These are phyloP conservation scores for Lachnellula cervina DNA, from an alignment of 2,329 filamentous ascomycete species.

Conservation along the genomic window DNA sequence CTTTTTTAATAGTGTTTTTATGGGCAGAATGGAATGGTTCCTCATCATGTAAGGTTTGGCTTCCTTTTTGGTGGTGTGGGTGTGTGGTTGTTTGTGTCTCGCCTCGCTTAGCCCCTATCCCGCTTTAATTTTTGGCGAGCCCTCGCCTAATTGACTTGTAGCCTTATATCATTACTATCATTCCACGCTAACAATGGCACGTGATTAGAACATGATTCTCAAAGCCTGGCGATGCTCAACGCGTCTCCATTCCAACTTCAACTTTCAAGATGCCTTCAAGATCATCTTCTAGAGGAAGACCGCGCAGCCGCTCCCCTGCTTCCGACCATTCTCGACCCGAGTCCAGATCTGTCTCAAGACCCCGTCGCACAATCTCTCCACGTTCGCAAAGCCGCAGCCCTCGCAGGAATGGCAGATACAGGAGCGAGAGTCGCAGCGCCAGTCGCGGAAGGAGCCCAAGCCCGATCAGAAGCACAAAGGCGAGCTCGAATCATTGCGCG, in stretches of 20 bases:
- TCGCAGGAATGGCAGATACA: constrained; percentile 27
- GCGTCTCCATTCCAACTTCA: constrained; percentile 2
- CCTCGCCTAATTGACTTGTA: too few relatives aligned
- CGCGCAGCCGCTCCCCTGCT: constrained; percentile 27
- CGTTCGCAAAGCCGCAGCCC: constrained; percentile 25
- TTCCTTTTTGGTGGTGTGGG: too few relatives aligned
- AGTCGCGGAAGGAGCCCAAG: constrained; percentile 29
- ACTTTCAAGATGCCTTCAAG: constrained; percentile 20
- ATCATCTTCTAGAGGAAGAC: constrained; percentile 24
- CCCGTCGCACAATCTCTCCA: constrained; percentile 29
- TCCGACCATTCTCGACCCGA: constrained; percentile 23
- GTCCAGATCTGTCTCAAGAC: constrained; percentile 24
- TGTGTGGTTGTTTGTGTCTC: too few relatives aligned
- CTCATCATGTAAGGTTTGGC: too few relatives aligned
- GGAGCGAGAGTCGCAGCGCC: constrained; percentile 29
- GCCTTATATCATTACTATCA: too few relatives aligned
- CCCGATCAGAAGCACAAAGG: constrained; percentile 50
- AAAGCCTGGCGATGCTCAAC: constrained; percentile 1
- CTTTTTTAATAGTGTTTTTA: too few relatives aligned
- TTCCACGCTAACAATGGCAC: neutral
- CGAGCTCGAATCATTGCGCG: constrained; percentile 19
- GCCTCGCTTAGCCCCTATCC: too few relatives aligned
- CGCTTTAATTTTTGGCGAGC: too few relatives aligned
- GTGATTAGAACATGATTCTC: neutral
- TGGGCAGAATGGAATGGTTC: too few relatives aligned